Percentiles rank a stretch among this genome's conserved stretches.
Conservation (phyloP, 1,284 basidiomycete genomes). For the Lignosus rhinocerotis region DNA sequence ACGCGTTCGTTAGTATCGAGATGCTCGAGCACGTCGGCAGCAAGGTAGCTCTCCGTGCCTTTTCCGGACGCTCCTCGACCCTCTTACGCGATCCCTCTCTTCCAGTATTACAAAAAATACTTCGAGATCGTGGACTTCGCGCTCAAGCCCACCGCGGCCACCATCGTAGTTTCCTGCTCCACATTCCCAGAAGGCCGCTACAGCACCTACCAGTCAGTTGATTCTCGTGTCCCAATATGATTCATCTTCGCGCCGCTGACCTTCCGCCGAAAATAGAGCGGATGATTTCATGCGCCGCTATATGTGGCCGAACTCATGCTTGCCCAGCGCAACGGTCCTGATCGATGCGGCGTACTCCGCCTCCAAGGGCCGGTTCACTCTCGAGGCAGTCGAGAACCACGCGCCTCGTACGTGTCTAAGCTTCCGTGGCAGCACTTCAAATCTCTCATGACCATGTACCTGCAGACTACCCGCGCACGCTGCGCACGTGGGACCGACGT, state of each 20-base stretch:
- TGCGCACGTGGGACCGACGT: slow-evolving; percentile 85
- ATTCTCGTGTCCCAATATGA: not conserved
- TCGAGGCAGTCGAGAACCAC: slow-evolving; percentile 87
- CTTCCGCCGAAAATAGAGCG: slow-evolving; percentile 42
- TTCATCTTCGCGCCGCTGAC: not conserved
- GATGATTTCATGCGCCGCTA: slow-evolving; percentile 90
- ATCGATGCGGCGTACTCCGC: slow-evolving; percentile 66
- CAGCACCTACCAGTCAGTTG: slow-evolving; percentile 56
- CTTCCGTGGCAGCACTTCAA: not conserved
- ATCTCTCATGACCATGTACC: not conserved
- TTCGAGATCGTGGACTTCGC: slow-evolving; percentile 83
- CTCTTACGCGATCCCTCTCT: not conserved
- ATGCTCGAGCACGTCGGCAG: slow-evolving; percentile 88
- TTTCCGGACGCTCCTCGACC: not conserved
- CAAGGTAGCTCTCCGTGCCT: slow-evolving; percentile 38
- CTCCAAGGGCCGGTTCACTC: slow-evolving; percentile 73
- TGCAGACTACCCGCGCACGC: slow-evolving; percentile 82
- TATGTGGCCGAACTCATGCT: slow-evolving; percentile 91
- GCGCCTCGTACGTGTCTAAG: slow-evolving; percentile 59
- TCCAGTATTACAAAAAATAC: slow-evolving; percentile 64
- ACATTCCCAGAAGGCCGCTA: slow-evolving; percentile 84
- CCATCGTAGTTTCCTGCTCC: slow-evolving; percentile 76
- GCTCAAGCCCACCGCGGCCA: slow-evolving; percentile 69
- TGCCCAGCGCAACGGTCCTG: slow-evolving; percentile 78
- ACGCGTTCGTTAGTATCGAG: slow-evolving; percentile 87